Percentiles rank a stretch among this genome's conserved stretches.
Conservation (phyloP, 2,329 filamentous ascomycete genomes). For the Neonectria coccinea region DNA sequence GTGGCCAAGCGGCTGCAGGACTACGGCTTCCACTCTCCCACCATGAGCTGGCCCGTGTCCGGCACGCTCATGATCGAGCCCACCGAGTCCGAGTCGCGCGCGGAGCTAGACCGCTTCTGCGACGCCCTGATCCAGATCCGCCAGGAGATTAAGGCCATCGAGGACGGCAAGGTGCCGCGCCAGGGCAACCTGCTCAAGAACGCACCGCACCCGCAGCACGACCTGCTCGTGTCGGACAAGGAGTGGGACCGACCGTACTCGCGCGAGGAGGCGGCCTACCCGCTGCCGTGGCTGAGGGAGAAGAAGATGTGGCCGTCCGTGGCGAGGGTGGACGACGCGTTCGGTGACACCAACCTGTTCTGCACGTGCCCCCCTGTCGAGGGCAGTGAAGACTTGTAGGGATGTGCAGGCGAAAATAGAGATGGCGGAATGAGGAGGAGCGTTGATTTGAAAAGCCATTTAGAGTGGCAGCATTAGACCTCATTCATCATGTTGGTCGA, state of each 20-base stretch:
- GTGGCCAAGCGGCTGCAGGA: slow-evolving; percentile 96
- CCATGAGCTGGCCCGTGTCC: slow-evolving; percentile 95
- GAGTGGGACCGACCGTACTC: slow-evolving; percentile 87
- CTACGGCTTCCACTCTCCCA: slow-evolving; percentile 96
- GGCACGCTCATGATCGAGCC: slow-evolving; percentile 99
- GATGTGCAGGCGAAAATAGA: slow-evolving; percentile 14
- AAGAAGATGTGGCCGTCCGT: slow-evolving; percentile 99
- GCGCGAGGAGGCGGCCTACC: slow-evolving; percentile 87
- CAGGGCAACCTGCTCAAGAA: slow-evolving; percentile 90
- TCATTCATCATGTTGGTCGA: slow-evolving; percentile 12
- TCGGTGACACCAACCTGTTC: slow-evolving; percentile 92
- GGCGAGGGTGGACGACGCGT: slow-evolving; percentile 88
- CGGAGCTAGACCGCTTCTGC: slow-evolving; percentile 93
- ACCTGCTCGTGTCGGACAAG: slow-evolving; percentile 71
- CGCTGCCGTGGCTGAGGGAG: slow-evolving; percentile 82
- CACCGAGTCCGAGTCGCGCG: slow-evolving; percentile 91
- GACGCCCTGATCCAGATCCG: slow-evolving; percentile 90
- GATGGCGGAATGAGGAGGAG: slow-evolving; percentile 30
- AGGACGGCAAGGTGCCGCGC: slow-evolving; percentile 79
- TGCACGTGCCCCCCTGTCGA: slow-evolving; percentile 93
- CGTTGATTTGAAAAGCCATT: slow-evolving; percentile 30
- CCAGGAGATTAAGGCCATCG: slow-evolving; percentile 85
- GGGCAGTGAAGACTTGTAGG: slow-evolving; percentile 55
- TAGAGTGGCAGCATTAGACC: slow-evolving; percentile 18
- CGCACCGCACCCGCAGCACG: slow-evolving; percentile 86